These are phyloP conservation scores for Trametes coccinea DNA, from an alignment of 768 basidiomycete species.

Conservation along the genomic window DNA sequence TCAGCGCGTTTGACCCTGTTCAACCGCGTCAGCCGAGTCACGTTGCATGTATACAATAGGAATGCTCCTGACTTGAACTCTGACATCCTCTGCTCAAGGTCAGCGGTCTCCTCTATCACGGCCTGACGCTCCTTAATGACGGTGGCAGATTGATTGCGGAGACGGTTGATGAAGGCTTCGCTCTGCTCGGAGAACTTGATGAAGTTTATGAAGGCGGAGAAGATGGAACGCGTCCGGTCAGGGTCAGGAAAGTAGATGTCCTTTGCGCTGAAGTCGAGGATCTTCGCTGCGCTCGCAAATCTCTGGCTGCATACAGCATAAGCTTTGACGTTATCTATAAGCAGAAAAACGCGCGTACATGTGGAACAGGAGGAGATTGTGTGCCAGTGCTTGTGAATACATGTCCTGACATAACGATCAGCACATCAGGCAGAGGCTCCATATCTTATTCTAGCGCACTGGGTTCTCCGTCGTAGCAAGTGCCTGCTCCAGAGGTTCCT, in stretches of 20 bases:
- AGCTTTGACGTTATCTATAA: no score
- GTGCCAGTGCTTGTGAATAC: constrained; percentile 56
- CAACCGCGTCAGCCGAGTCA: background rate
- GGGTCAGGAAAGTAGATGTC: constrained; percentile 75
- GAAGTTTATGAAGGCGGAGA: constrained; percentile 93
- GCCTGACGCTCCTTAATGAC: constrained; percentile 64
- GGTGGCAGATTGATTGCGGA: constrained; percentile 59
- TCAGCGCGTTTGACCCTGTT: constrained; percentile 62
- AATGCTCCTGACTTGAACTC: constrained; percentile 51
- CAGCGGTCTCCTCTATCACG: constrained; percentile 46
- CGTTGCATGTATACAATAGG: background rate
- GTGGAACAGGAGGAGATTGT: constrained; percentile 69
- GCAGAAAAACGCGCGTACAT: constrained; percentile 41
- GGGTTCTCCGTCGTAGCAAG: constrained; percentile 52
- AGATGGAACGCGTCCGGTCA: constrained; percentile 69
- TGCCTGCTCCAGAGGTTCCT: constrained; percentile 57
- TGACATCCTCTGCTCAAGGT: constrained; percentile 53
- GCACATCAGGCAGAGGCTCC: background rate
- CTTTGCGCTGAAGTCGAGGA: constrained; percentile 73
- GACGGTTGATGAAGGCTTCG: constrained; percentile 56
- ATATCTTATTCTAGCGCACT: constrained; percentile 38
- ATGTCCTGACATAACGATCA: constrained; percentile 52
- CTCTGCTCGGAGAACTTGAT: constrained; percentile 86
- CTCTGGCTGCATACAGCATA: constrained; percentile 47
- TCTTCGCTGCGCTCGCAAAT: constrained; percentile 70